Evolutionary conservation across 2,329 filamentous ascomycete species (phyloP).

Genomic region (Colletotrichum cereale): DNA sequence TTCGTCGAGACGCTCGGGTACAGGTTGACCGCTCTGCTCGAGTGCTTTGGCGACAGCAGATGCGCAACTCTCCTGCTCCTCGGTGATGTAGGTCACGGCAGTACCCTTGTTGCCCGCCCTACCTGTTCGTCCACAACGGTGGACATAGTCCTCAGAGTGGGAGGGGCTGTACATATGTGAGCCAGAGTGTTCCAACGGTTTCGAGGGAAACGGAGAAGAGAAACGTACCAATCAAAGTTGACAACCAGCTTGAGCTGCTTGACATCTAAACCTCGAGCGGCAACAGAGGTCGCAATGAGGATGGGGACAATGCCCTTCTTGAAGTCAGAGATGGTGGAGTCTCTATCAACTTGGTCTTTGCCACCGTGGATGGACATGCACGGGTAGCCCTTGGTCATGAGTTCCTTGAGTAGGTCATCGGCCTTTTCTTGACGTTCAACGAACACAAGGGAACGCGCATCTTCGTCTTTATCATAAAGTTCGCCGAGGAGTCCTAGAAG

Average conservation of each 20-base stretch:
- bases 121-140: constrained; percentile 92
- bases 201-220: neutral
- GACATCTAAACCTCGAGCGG: constrained; percentile 93
- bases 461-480: constrained; percentile 87
- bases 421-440: constrained; percentile 93
- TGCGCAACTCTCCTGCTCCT: constrained; percentile 91
- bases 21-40: constrained; percentile 88
- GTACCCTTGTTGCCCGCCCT: constrained; percentile 95
- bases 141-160: constrained; percentile 96
- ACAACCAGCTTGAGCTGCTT: constrained; percentile 96
- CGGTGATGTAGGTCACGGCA: constrained; percentile 92
- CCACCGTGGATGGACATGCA: constrained; percentile 95
- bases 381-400: constrained; percentile 87
- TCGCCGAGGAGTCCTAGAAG: constrained; percentile 89
- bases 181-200: neutral
- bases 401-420: constrained; percentile 81
- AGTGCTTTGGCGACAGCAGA: constrained; percentile 90
- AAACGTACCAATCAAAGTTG: constrained; percentile 76
- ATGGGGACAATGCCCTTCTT: constrained; percentile 92
- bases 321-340: constrained; percentile 93
- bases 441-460: constrained; percentile 90
- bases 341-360: constrained; percentile 92
- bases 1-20: constrained; percentile 77
- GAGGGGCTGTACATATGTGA: constrained; percentile 72
- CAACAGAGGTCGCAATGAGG: constrained; percentile 93